Conservation (phyloP, 179 eudicot genomes). For the Drosera spatulata region DNA sequence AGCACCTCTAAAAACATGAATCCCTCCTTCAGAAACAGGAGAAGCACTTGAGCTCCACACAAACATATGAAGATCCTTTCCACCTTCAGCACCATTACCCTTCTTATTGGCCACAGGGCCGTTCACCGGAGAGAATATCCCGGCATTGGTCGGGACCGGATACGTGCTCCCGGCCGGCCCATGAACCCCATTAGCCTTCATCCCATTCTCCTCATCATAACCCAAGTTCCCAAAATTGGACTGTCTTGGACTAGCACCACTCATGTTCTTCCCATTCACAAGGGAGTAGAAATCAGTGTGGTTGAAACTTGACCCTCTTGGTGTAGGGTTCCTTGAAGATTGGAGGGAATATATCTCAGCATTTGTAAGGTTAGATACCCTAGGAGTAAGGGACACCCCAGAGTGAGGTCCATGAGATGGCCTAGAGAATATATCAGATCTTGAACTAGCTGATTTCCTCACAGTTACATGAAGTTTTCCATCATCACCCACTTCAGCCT, state of each 20-base stretch:
- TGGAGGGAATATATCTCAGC: too few species aligned
- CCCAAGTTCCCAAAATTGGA: constrained; percentile 46
- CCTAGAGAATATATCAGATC: too few species aligned
- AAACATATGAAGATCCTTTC: constrained; percentile 89
- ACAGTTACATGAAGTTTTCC: constrained; percentile 49
- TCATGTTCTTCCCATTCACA: constrained; percentile 41
- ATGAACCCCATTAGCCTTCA: constrained; percentile 16
- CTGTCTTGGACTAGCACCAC: constrained; percentile 46
- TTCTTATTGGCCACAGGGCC: constrained; percentile 35
- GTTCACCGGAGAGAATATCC: constrained; percentile 52
- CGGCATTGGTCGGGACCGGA: constrained; percentile 56
- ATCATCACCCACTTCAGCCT: constrained; percentile 44
- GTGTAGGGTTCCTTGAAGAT: not conserved
- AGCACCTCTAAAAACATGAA: constrained; percentile 50
- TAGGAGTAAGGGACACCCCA: too few species aligned
- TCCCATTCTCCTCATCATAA: constrained; percentile 20
- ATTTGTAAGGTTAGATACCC: too few species aligned
- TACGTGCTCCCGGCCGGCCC: constrained; percentile 31
- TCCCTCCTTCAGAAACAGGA: too few species aligned
- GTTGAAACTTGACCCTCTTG: constrained; percentile 41
- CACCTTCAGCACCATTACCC: constrained; percentile 23
- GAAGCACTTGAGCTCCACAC: constrained; percentile 53
- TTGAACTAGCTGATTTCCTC: constrained; percentile 20
- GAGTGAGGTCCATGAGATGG: too few species aligned
- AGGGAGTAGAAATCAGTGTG: constrained; percentile 50